Evolutionary conservation across 257 asterid genomes (phyloP), one percentile per base, ranked within the genome.

Genomic region (Euphrasia confusa): DNA sequence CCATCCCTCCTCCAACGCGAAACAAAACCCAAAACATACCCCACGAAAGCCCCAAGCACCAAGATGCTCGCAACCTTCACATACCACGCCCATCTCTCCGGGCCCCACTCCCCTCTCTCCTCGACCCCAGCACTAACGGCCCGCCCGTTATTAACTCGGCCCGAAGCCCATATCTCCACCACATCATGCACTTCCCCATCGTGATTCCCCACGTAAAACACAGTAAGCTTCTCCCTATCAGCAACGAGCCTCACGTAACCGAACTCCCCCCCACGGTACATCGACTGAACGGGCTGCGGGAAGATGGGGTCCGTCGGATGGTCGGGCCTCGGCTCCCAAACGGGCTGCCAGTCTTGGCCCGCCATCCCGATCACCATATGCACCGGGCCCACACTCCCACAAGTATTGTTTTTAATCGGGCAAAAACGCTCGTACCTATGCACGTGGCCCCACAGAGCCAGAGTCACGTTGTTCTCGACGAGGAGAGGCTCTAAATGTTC

Each of bases 281-380:
- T 27, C 1, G 98, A 91, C 35, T 75, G 77, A n/a, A 58, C 64
- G 0, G 95, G 98, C 72, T 91, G 98, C 2, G 98, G 98, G 52
- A 73, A 91, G 52, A 91, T 58, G 8, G 96, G 98, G 30, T 64
- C 81, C 0, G 61, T 58, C 1, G 69, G 85, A 73, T 88, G 96
- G 61, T 78, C 77, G 0, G 70, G 62, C 72, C 98, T 78, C 1
- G 96, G 96, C 58, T 81, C 76, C 98, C 98, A 91, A 15, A 77
- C 81, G 7, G 95, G 90, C 54, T 91, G 98, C 94, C 94, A 91
- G 63, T 88, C 98, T 71, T 92, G 98, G 12, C 95, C 97, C 0
- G 81, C 95, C 97, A 92, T 92, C 56, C 98, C 98, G 39, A 88
- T 92, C 79, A 92, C 97, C 73, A 83, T 39, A 27, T 89, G 98